Conservation (phyloP, 129 eudicot species). For the Sambucus nigra region DNA sequence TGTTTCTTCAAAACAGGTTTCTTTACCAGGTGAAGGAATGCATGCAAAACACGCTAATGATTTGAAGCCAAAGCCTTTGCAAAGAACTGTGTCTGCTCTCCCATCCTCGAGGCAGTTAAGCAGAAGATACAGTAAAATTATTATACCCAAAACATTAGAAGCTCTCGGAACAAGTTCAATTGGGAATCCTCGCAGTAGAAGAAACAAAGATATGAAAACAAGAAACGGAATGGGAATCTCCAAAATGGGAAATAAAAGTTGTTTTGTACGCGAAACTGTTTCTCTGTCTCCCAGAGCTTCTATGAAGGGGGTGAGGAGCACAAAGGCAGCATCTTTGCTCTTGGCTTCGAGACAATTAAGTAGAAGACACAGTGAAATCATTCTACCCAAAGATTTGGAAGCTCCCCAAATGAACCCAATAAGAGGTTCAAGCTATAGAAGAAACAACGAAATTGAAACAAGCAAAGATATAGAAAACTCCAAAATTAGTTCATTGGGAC, state of each 20-base stretch:
- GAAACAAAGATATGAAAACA: conserved; percentile 10
- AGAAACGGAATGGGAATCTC: conserved; percentile 19
- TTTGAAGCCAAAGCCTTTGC: conserved; percentile 18
- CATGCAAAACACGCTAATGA: conserved; percentile 5
- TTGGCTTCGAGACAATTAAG: conserved; percentile 13
- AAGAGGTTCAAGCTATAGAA: conserved; percentile 19
- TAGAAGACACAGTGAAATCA: conserved; percentile 29
- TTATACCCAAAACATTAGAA: background rate
- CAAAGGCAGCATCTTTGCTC: conserved; percentile 3
- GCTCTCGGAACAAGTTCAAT: conserved; percentile 15
- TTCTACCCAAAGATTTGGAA: conserved; percentile 12
- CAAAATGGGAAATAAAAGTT: background rate
- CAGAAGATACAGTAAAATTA: conserved; percentile 4
- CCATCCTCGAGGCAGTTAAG: background rate
- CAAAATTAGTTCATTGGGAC: background rate
- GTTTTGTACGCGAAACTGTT: background rate
- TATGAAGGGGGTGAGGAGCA: background rate
- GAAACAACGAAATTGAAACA: conserved; percentile 12
- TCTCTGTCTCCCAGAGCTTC: background rate
- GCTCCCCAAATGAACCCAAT: conserved; percentile 12
- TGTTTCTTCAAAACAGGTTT: no score
- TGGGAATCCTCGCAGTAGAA: no score
- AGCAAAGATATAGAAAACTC: conserved; percentile 18
- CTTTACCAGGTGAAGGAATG: no score
- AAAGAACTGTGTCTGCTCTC: conserved; percentile 11